phyloP scores from a whole-genome alignment of 1,284 basidiomycete genomes.

The Ustilago hordei region DNA sequence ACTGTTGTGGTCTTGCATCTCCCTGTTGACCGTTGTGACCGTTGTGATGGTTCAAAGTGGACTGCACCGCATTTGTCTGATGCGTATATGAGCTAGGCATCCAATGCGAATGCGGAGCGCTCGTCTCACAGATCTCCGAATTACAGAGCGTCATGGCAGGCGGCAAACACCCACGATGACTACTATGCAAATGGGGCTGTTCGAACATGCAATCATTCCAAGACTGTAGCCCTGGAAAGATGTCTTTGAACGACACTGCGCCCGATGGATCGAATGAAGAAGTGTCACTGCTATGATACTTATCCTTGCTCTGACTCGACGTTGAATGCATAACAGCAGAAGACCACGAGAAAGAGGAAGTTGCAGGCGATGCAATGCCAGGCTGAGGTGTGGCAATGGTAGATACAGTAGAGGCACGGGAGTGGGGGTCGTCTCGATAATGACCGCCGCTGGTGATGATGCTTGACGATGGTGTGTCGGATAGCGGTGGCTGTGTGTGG shows the following conservation, averaged over 20 bases:
- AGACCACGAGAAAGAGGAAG: slow-evolving; percentile 14
- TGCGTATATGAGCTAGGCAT: slow-evolving; percentile 12
- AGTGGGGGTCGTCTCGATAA: slow-evolving; percentile 1
- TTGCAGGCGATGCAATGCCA: slow-evolving; percentile 17
- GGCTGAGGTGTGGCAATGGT: slow-evolving; percentile 33
- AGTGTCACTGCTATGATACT: background rate
- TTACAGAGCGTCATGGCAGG: slow-evolving; percentile 48
- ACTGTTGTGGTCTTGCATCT: slow-evolving; percentile 72
- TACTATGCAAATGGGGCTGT: slow-evolving; percentile 43
- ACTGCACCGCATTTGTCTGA: background rate
- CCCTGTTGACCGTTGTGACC: slow-evolving; percentile 34
- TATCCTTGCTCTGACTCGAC: slow-evolving; percentile 15
- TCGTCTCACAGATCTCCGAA: slow-evolving; percentile 23
- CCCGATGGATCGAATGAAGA: slow-evolving; percentile 12
- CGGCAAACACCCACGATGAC: slow-evolving; percentile 42
- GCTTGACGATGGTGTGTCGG: slow-evolving; percentile 37
- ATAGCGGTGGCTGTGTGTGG: slow-evolving; percentile 10
- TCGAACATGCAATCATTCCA: slow-evolving; percentile 43
- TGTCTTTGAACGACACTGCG: slow-evolving; percentile 25
- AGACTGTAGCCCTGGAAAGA: slow-evolving; percentile 30
- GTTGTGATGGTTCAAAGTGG: background rate
- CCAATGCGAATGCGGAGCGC: slow-evolving; percentile 44
- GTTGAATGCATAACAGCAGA: slow-evolving; percentile 12
- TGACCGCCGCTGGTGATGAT: slow-evolving; percentile 21
- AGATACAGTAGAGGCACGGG: slow-evolving; percentile 33